A percentile compares a stretch with the other conserved stretches of the same genome.
These are phyloP conservation scores for Suillus cothurnatus DNA, from an alignment of 768 basidiomycete genomes.

Conservation along the genomic window DNA sequence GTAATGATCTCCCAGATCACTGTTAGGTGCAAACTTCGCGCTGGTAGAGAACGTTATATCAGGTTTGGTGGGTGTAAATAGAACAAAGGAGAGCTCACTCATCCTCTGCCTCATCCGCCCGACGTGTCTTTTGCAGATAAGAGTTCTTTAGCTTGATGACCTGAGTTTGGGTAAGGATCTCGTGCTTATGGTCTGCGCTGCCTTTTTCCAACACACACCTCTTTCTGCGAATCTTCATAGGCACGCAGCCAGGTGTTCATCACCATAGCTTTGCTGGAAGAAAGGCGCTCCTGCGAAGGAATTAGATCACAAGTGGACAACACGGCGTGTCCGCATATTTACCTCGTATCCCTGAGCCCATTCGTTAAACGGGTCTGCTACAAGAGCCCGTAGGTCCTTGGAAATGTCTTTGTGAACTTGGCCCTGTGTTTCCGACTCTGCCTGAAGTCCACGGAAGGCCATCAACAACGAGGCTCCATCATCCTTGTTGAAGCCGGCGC, in stretches of 20 bases:
- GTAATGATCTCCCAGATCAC: conserved; percentile 66
- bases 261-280: conserved; percentile 55
- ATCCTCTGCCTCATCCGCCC: conserved; percentile 91
- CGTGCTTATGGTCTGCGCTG: not conserved
- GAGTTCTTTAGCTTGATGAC: conserved; percentile 69
- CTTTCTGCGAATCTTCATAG: conserved; percentile 70
- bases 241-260: conserved; percentile 67
- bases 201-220: conserved; percentile 42
- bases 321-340: conserved; percentile 8
- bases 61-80: conserved; percentile 5
- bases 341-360: conserved; percentile 83
- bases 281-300: conserved; percentile 56
- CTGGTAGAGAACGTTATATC: conserved; percentile 41
- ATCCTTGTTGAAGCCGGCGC: conserved; percentile 71
- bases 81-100: conserved; percentile 59
- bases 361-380: conserved; percentile 76
- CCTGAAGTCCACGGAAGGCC: conserved; percentile 79
- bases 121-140: conserved; percentile 76
- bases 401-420: conserved; percentile 71
- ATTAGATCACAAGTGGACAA: conserved; percentile 7
- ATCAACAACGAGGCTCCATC: conserved; percentile 83
- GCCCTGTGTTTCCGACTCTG: conserved; percentile 73
- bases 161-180: conserved; percentile 26
- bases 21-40: conserved; percentile 84
- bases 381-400: conserved; percentile 72